phyloP scores from a whole-genome alignment of 768 basidiomycete species.

The Auricularia sp. region DNA sequence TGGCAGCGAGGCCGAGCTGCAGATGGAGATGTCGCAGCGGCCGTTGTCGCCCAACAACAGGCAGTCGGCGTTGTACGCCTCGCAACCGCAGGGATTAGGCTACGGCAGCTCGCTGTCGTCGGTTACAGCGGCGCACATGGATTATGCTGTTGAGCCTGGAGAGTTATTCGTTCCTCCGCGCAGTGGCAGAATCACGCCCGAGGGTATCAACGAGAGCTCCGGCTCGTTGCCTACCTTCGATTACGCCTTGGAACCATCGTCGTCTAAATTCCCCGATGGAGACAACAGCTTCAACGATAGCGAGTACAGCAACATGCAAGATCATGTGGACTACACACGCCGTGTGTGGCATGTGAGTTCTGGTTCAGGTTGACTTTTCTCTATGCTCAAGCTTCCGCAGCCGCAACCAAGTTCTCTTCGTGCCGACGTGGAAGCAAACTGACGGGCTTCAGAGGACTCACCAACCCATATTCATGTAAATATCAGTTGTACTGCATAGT shows the following conservation, averaged over 20 bases:
- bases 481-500: no score
- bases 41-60: not conserved
- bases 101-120: not conserved
- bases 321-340: not conserved
- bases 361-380: not conserved
- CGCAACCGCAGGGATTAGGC: not conserved
- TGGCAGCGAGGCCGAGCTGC: not conserved
- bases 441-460: no score
- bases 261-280: not conserved
- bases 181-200: not conserved
- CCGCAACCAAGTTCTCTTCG: not conserved
- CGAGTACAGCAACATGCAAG: not conserved
- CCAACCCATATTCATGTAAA: no score
- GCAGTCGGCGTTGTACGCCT: not conserved
- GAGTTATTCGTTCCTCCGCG: not conserved
- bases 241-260: not conserved
- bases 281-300: not conserved
- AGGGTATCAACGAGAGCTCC: not conserved
- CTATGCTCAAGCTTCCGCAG: not conserved
- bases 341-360: not conserved
- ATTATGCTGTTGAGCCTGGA: not conserved
- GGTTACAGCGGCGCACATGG: not conserved
- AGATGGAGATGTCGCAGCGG: not conserved
- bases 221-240: not conserved
- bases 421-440: not conserved